A percentile compares a stretch with the other conserved stretches of the same genome.
Evolutionary conservation across 129 eudicot species (phyloP).

Genomic region (Lonicera japonica): DNA sequence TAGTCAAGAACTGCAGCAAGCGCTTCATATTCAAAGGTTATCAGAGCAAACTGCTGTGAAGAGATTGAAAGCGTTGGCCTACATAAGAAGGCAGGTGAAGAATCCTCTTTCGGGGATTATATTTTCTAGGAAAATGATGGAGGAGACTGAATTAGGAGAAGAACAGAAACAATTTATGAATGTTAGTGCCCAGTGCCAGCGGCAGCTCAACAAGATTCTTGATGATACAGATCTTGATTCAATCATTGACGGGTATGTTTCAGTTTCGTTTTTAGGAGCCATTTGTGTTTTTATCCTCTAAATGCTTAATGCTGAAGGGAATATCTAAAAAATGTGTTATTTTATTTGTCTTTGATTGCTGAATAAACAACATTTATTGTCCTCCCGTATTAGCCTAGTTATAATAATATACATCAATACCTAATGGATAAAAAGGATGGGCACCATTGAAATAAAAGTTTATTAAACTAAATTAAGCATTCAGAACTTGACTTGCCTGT

Average conservation of each 20-base stretch:
- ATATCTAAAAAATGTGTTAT: too few species aligned
- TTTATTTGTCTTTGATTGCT: too few species aligned
- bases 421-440: too few species aligned
- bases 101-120: constrained; percentile 87
- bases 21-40: constrained; percentile 67
- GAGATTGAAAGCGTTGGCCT: constrained; percentile 65
- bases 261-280: background rate
- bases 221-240: constrained; percentile 87
- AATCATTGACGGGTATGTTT: constrained; percentile 73
- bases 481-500: too few species aligned
- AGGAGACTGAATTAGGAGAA: constrained; percentile 64
- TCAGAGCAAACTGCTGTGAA: constrained; percentile 80
- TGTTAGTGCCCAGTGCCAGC: constrained; percentile 71
- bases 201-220: constrained; percentile 78
- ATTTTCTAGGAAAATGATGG: constrained; percentile 60
- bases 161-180: constrained; percentile 53
- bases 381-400: too few species aligned
- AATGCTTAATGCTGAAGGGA: too few species aligned
- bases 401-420: too few species aligned
- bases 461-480: too few species aligned
- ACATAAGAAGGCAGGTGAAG: constrained; percentile 66
- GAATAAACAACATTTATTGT: too few species aligned
- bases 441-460: too few species aligned
- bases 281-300: too few species aligned
- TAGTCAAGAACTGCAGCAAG: constrained; percentile 85